Conservation (phyloP, 306 rosid genomes). For the Sphenostylis stenocarpa region DNA sequence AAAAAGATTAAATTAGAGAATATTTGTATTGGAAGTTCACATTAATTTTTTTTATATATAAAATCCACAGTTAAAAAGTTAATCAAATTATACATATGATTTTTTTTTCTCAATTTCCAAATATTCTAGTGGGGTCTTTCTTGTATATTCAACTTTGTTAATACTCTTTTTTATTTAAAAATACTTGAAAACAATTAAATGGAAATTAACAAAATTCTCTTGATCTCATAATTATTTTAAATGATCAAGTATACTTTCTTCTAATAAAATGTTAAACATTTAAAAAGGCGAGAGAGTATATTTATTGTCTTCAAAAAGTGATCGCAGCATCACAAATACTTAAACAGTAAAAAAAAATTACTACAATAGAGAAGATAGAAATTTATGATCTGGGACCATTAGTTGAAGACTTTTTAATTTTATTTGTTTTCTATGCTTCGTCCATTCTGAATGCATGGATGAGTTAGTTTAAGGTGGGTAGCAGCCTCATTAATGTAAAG, state of each 20-base stretch:
- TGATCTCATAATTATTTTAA: too few species aligned
- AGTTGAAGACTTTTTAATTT: neutral
- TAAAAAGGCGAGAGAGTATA: neutral
- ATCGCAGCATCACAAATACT: neutral
- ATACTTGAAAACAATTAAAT: too few species aligned
- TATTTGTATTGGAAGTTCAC: neutral
- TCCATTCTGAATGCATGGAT: slow-evolving; percentile 25
- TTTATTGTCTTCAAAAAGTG: neutral
- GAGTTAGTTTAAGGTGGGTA: slow-evolving; percentile 40
- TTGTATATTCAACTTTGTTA: too few species aligned
- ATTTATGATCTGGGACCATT: slow-evolving; percentile 34
- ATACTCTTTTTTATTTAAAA: too few species aligned
- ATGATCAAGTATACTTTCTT: too few species aligned
- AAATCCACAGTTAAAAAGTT: neutral
- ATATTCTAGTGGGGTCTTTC: too few species aligned
- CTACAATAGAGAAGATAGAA: neutral
- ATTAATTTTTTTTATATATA: neutral
- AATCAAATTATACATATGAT: too few species aligned
- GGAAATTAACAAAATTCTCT: too few species aligned
- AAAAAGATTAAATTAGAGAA: neutral
- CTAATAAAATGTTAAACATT: neutral
- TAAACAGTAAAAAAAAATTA: neutral
- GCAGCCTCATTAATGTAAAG: slow-evolving; percentile 40
- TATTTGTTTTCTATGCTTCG: neutral
- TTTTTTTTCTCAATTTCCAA: too few species aligned